Evolutionary conservation across 2,329 filamentous ascomycete genomes (phyloP).

Genomic region (Sporothrix inflata): DNA sequence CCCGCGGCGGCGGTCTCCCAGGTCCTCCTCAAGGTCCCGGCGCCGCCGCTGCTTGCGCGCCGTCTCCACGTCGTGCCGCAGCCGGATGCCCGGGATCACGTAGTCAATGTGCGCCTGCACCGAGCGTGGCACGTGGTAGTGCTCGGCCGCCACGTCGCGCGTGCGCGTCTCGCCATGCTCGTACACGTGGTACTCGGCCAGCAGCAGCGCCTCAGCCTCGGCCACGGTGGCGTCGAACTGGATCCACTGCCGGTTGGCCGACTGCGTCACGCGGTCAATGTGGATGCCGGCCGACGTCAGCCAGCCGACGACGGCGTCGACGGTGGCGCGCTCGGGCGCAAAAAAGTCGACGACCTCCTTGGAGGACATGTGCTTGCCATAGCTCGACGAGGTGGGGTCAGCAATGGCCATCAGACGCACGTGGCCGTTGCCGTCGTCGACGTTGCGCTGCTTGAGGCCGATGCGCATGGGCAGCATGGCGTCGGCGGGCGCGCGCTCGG

Average conservation of each 20-base stretch:
- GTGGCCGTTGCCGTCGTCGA: slow-evolving; percentile 37
- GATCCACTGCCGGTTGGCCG: slow-evolving; percentile 38
- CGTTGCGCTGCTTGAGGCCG: slow-evolving; percentile 37
- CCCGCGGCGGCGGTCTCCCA: background rate
- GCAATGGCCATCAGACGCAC: slow-evolving; percentile 41
- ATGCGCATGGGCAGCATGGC: slow-evolving; percentile 37
- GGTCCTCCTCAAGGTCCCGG: slow-evolving; percentile 12
- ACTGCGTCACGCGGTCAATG: slow-evolving; percentile 32
- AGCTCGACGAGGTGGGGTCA: slow-evolving; percentile 39
- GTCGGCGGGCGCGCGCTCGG: slow-evolving; percentile 35
- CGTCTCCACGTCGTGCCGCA: slow-evolving; percentile 39
- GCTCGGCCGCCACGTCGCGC: slow-evolving; percentile 34
- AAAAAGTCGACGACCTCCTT: slow-evolving; percentile 46
- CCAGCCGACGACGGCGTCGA: slow-evolving; percentile 43
- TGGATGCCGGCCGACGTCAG: slow-evolving; percentile 41
- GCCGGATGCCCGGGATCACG: slow-evolving; percentile 58
- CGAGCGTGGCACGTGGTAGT: slow-evolving; percentile 51
- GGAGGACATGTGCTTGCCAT: slow-evolving; percentile 45
- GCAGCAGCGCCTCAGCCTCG: slow-evolving; percentile 37
- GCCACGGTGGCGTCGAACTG: slow-evolving; percentile 37
- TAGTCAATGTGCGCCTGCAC: slow-evolving; percentile 57
- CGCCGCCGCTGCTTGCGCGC: slow-evolving; percentile 19
- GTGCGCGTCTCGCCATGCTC: slow-evolving; percentile 35
- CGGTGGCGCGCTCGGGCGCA: slow-evolving; percentile 41
- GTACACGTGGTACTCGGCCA: slow-evolving; percentile 37